A percentile compares a stretch with the other conserved stretches of the same genome.
These are phyloP conservation scores for Mollisiaceae sp. DNA, from an alignment of 2,329 filamentous ascomycete species.

Conservation along the genomic window DNA sequence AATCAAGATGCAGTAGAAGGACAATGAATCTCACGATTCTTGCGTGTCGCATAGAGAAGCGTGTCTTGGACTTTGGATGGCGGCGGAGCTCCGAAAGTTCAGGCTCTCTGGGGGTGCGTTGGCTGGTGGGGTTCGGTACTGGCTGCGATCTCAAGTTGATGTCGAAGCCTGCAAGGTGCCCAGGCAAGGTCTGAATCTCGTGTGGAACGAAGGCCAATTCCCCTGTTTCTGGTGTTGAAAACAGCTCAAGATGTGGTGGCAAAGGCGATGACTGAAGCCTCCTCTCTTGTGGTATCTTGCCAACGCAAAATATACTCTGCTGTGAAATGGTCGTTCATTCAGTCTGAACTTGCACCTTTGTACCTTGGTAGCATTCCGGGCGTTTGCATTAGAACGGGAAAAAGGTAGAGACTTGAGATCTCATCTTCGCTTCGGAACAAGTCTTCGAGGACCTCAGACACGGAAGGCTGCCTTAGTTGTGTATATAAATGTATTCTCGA, in stretches of 20 bases:
- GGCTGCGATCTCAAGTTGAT: background rate
- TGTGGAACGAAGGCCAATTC: background rate
- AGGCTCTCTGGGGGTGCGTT: background rate
- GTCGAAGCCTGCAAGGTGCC: background rate
- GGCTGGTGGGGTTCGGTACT: background rate
- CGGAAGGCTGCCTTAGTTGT: constrained; percentile 1
- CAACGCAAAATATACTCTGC: background rate
- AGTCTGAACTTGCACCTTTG: background rate
- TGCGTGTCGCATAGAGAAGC: background rate
- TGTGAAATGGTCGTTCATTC: background rate
- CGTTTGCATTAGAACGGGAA: background rate
- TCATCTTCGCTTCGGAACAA: background rate
- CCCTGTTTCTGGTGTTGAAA: background rate
- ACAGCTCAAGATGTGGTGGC: background rate
- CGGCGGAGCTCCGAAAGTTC: constrained; percentile 4
- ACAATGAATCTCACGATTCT: background rate
- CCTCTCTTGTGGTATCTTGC: background rate
- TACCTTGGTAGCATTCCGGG: background rate
- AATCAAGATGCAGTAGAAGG: background rate
- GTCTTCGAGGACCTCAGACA: background rate
- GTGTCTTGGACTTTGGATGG: background rate
- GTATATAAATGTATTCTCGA: background rate
- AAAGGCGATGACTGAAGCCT: background rate
- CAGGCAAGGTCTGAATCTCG: background rate
- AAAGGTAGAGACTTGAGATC: background rate